Base-by-base conservation (phyloP, 23 red algal genomes). In the Cyanidiococcus yangmingshanensis region DNA sequence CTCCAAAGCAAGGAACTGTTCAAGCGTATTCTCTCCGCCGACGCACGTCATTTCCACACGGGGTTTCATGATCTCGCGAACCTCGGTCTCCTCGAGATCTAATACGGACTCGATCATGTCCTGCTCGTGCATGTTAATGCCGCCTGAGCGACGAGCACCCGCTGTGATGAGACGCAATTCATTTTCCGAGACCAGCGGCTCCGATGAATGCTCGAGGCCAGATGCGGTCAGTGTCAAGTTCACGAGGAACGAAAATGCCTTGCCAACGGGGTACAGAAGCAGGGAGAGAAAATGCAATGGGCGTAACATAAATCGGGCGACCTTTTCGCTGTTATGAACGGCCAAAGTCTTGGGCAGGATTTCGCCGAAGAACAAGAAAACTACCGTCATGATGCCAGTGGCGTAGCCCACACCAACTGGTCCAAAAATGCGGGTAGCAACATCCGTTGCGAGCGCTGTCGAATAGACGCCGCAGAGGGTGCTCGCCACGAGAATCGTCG, bases 361-460 rank as follows among this genome's bases (percentile, higher is more conserved):
- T 77, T 98, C 94, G 2, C 94, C 94, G 51, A 98, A 91, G 63
- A 98, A 98, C 76, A 98, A 68, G 75, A 98, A 91, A 37, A 98
- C 82, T 16, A 98, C 75, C 1, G 94, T 98, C 68, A 98, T 76
- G 0, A 76, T 78, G 0, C 80, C 87, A 2, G 88, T 98, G 41
- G 89, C 87, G 59, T 92, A 91, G 2, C 80, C 92, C 29, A 98
- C 85, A 1, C 33, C 50, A 16, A 76, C 80, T 38, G 86, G 41
- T 41, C 94, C 94, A n/a, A 98, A 86, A 15, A 98, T 39, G 51
- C 80, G 80, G 16, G 85, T 82, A 0, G 94, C 94, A 17, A 90
- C 15, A 41, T 98, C 94, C 39, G 94, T 98, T 33, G 88, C 87
- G 68, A 98, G 84, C 2, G 94, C 87, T 17, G 94, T 98, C 2